phyloP scores from a whole-genome alignment of 176 grass and related monocot species.

The Phoenix dactylifera region DNA sequence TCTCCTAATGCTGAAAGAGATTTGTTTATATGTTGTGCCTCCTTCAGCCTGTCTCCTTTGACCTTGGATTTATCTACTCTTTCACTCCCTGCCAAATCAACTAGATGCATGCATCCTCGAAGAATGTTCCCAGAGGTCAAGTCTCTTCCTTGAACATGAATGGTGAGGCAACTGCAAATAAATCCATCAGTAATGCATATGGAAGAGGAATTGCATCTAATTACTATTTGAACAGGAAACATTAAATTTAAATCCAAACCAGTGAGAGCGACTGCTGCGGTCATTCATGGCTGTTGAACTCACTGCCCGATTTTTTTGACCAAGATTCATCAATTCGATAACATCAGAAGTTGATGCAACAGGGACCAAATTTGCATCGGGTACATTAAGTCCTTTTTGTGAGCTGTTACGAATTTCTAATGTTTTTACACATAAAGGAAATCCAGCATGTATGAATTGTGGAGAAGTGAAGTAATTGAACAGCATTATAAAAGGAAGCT shows the following conservation, averaged over 20 bases:
- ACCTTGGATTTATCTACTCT: slow-evolving; percentile 16
- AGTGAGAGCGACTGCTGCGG: slow-evolving; percentile 93
- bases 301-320: slow-evolving; percentile 79
- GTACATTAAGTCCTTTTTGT: slow-evolving; percentile 66
- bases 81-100: slow-evolving; percentile 24
- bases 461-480: not conserved
- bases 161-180: slow-evolving; percentile 19
- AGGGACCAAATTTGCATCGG: slow-evolving; percentile 63
- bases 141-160: slow-evolving; percentile 16
- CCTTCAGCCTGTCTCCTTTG: slow-evolving; percentile 17
- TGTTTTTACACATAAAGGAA: slow-evolving; percentile 62
- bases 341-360: slow-evolving; percentile 63
- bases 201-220: too few relatives aligned
- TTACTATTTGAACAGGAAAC: slow-evolving; percentile 5
- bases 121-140: slow-evolving; percentile 9
- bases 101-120: slow-evolving; percentile 16
- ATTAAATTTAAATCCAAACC: slow-evolving; percentile 22
- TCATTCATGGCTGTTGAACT: slow-evolving; percentile 91
- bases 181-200: slow-evolving; percentile 6
- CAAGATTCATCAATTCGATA: slow-evolving; percentile 78
- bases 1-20: slow-evolving; percentile 17
- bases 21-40: slow-evolving; percentile 19
- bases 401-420: slow-evolving; percentile 78
- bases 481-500: too few relatives aligned
- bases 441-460: slow-evolving; percentile 14